Evolutionary conservation across 352 stramenopile species (phyloP).

Genomic region (Globisporangium alternatum): DNA sequence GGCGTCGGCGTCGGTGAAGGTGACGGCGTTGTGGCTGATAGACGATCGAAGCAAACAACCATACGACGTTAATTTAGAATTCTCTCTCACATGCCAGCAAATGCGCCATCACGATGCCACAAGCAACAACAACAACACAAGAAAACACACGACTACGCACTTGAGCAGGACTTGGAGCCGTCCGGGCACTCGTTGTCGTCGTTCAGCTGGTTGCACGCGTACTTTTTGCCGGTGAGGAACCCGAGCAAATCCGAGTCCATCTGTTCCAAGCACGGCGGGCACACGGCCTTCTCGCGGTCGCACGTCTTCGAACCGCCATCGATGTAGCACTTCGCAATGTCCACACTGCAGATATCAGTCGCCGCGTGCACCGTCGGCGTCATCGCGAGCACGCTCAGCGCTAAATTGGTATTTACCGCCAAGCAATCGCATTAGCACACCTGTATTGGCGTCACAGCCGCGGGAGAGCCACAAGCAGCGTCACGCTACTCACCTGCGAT

Average conservation of each 20-base stretch:
- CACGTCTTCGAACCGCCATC: conserved; percentile 46
- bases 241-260: conserved; percentile 20
- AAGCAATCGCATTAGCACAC: no score
- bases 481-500: conserved; percentile 11
- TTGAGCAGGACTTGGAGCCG: conserved; percentile 34
- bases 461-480: neutral
- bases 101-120: neutral
- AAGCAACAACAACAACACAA: no score
- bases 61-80: neutral
- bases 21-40: neutral
- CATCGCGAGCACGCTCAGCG: neutral
- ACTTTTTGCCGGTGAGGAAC: conserved; percentile 31
- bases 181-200: conserved; percentile 34
- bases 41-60: neutral
- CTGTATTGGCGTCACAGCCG: no score
- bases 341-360: conserved; percentile 25
- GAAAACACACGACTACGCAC: neutral
- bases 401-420: neutral
- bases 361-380: conserved; percentile 3
- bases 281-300: conserved; percentile 37
- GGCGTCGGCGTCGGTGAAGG: conserved; percentile 15
- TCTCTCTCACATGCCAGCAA: no score
- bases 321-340: conserved; percentile 39
- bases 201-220: conserved; percentile 42
- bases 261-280: conserved; percentile 40